These are phyloP conservation scores for Catunica adiposa DNA, from an alignment of 2,329 filamentous ascomycete species.

Conservation along the genomic window DNA sequence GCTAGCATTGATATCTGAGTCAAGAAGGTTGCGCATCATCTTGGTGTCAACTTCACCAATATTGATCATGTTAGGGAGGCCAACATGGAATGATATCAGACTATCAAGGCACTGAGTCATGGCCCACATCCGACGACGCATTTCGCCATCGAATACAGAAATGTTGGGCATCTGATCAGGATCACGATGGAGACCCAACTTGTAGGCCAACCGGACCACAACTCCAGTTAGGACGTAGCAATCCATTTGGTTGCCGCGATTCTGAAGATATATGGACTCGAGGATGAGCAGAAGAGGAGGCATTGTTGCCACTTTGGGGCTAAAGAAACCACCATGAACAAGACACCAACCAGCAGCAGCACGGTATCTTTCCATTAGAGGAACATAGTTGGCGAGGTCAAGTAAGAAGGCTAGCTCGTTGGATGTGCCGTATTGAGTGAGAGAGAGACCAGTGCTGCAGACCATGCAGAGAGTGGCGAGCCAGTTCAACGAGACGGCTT, in stretches of 20 bases:
- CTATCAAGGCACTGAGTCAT: conserved; percentile 42
- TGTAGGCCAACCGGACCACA: conserved; percentile 36
- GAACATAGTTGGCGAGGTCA: conserved; percentile 19
- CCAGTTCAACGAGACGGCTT: conserved; percentile 27
- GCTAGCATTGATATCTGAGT: conserved; percentile 47
- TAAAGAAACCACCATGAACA: conserved; percentile 32
- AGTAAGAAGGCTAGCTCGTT: conserved; percentile 18
- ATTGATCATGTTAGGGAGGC: conserved; percentile 49
- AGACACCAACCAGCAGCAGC: conserved; percentile 35
- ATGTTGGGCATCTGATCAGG: conserved; percentile 34
- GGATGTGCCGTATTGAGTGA: conserved; percentile 27
- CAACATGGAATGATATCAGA: conserved; percentile 49
- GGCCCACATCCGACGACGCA: conserved; percentile 37
- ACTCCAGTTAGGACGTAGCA: conserved; percentile 37
- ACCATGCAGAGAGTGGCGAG: conserved; percentile 35
- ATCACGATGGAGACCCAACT: conserved; percentile 43
- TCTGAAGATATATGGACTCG: conserved; percentile 37
- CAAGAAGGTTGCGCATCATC: conserved; percentile 44
- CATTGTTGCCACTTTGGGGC: conserved; percentile 31
- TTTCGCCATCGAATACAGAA: conserved; percentile 36
- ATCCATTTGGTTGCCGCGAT: conserved; percentile 34
- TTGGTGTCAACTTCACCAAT: conserved; percentile 46
- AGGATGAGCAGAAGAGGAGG: conserved; percentile 35
- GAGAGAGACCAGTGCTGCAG: conserved; percentile 27
- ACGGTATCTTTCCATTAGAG: conserved; percentile 29